Conservation (phyloP, 352 stramenopile species). For the Pythium periplocum region DNA sequence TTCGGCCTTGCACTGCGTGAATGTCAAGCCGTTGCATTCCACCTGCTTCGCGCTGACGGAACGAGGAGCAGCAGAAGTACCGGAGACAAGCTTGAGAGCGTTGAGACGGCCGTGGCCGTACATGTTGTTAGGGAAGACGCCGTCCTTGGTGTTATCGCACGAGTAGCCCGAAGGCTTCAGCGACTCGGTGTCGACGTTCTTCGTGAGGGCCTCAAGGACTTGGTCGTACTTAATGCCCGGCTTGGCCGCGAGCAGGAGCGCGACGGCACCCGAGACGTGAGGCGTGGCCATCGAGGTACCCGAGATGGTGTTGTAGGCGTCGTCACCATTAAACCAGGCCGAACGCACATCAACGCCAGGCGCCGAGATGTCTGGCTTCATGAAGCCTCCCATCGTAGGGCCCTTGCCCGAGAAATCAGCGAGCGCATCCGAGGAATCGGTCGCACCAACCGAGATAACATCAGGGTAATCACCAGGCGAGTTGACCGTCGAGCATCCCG, state of each 20-base stretch:
- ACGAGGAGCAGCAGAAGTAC: no score
- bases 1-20: no score
- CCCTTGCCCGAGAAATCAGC: slow-evolving; percentile 23
- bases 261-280: slow-evolving; percentile 19
- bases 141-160: slow-evolving; percentile 19
- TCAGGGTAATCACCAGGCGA: slow-evolving; percentile 24
- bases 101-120: slow-evolving; percentile 7
- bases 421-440: slow-evolving; percentile 13
- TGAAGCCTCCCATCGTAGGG: slow-evolving; percentile 9
- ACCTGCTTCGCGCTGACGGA: no score
- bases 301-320: slow-evolving; percentile 5
- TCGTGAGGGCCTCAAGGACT: slow-evolving; percentile 3
- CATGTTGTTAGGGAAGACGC: slow-evolving; percentile 19
- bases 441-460: slow-evolving; percentile 34
- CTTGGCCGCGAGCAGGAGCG: slow-evolving; percentile 12
- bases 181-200: slow-evolving; percentile 8
- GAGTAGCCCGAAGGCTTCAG: slow-evolving; percentile 8
- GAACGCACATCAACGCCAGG: slow-evolving; percentile 14
- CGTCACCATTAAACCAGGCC: slow-evolving; percentile 5
- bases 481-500: slow-evolving; percentile 17
- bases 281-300: slow-evolving; percentile 22
- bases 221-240: slow-evolving; percentile 11
- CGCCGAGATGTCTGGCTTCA: slow-evolving; percentile 26
- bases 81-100: no score
- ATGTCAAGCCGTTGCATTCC: no score